These are phyloP conservation scores for Penicillium italicum DNA, from an alignment of 2,329 filamentous ascomycete genomes.

Conservation along the genomic window DNA sequence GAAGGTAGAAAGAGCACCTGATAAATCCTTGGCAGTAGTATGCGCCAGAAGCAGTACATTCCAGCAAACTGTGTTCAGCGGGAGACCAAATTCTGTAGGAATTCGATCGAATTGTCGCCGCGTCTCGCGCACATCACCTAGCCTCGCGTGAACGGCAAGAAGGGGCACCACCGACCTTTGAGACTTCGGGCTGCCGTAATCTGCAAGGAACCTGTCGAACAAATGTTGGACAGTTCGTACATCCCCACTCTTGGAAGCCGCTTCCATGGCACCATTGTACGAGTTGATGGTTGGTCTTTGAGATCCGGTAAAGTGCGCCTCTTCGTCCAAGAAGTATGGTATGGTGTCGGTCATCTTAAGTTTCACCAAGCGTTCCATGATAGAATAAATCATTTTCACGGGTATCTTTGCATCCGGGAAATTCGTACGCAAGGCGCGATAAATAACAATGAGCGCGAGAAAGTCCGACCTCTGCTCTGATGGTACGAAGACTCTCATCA, in stretches of 20 bases:
- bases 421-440: slow-evolving; percentile 40
- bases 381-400: slow-evolving; percentile 19
- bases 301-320: slow-evolving; percentile 27
- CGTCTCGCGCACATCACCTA: slow-evolving; percentile 61
- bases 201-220: slow-evolving; percentile 42
- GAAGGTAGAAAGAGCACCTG: slow-evolving; percentile 63
- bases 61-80: slow-evolving; percentile 62
- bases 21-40: slow-evolving; percentile 61
- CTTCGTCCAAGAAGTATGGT: slow-evolving; percentile 43
- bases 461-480: slow-evolving; percentile 28
- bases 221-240: slow-evolving; percentile 42
- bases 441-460: slow-evolving; percentile 36
- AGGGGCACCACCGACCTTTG: slow-evolving; percentile 50
- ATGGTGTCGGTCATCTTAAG: slow-evolving; percentile 37
- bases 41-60: slow-evolving; percentile 74
- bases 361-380: slow-evolving; percentile 26
- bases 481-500: slow-evolving; percentile 19
- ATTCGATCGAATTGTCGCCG: slow-evolving; percentile 63
- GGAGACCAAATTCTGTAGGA: slow-evolving; percentile 50
- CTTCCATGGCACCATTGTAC: slow-evolving; percentile 39
- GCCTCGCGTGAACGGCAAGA: slow-evolving; percentile 67
- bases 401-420: slow-evolving; percentile 24
- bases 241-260: slow-evolving; percentile 49
- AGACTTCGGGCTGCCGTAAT: slow-evolving; percentile 36
- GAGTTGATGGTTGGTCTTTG: slow-evolving; percentile 28